Percentiles rank a stretch among this genome's conserved stretches.
These are phyloP conservation scores for Colletotrichum sojae DNA, from an alignment of 2,329 filamentous ascomycete species.

Conservation along the genomic window DNA sequence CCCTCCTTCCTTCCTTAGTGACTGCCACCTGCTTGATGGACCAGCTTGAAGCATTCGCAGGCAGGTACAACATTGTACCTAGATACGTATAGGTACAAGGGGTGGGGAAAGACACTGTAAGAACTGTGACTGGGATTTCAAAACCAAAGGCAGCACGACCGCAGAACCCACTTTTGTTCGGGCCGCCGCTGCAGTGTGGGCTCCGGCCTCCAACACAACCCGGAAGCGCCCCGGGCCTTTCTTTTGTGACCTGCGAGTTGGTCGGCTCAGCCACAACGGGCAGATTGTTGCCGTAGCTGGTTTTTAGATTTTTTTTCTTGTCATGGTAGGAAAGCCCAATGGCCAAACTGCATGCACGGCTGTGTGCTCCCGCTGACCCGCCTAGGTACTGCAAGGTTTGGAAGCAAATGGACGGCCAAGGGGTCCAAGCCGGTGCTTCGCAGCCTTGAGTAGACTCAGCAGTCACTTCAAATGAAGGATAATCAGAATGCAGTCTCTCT, in stretches of 20 bases:
- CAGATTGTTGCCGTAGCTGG: not conserved
- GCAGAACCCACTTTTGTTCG: not conserved
- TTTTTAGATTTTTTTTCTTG: not conserved
- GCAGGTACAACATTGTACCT: not conserved
- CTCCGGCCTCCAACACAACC: not conserved
- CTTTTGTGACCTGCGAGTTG: not conserved
- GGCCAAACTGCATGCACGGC: not conserved
- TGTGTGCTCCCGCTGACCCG: not conserved
- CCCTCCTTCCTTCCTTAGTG: not conserved
- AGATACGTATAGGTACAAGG: too few relatives aligned
- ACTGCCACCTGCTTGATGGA: too few relatives aligned
- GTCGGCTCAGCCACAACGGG: not conserved
- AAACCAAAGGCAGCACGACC: not conserved
- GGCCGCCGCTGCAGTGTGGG: not conserved
- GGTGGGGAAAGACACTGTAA: not conserved
- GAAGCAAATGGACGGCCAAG: not conserved
- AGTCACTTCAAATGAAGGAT: not conserved
- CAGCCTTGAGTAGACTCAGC: not conserved
- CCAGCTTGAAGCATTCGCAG: too few relatives aligned
- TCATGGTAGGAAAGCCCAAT: not conserved
- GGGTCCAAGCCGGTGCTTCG: not conserved
- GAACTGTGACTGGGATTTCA: not conserved
- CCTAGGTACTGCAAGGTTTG: not conserved
- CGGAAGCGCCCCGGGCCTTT: not conserved
- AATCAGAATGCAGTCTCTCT: too few relatives aligned